Evolutionary conservation across 306 rosid species (phyloP).

Genomic region (Glycine latifolia): DNA sequence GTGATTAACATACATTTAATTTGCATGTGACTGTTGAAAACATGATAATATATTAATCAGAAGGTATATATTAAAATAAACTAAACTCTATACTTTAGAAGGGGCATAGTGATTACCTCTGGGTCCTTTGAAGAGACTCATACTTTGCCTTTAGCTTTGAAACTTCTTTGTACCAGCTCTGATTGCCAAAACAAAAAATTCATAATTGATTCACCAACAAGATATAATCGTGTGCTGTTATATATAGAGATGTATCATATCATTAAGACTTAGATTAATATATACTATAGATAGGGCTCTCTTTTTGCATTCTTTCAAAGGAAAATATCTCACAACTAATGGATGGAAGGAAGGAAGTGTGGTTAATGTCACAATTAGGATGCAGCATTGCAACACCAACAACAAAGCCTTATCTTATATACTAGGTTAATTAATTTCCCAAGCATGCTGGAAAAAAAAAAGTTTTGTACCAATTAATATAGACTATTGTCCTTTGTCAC

Average conservation of each 20-base stretch:
- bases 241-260: constrained; percentile 42
- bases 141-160: constrained; percentile 73
- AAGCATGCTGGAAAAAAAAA: neutral
- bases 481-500: neutral
- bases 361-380: neutral
- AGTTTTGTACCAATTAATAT: neutral
- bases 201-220: constrained; percentile 2
- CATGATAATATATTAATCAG: neutral
- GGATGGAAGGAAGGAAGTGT: neutral
- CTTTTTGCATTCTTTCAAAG: neutral
- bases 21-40: neutral
- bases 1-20: neutral
- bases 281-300: neutral
- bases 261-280: neutral
- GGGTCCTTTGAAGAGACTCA: constrained; percentile 86
- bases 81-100: neutral
- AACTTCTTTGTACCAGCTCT: constrained; percentile 89
- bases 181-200: constrained; percentile 31
- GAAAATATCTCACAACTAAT: neutral
- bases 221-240: neutral
- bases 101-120: constrained; percentile 60
- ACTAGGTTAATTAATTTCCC: too few species aligned
- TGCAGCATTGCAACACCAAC: neutral
- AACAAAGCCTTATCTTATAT: too few species aligned
- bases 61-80: neutral